Evolutionary conservation across 1,139 yeast genomes (phyloP), one percentile per base, ranked within the genome.

Genomic region (Candida albicans): DNA sequence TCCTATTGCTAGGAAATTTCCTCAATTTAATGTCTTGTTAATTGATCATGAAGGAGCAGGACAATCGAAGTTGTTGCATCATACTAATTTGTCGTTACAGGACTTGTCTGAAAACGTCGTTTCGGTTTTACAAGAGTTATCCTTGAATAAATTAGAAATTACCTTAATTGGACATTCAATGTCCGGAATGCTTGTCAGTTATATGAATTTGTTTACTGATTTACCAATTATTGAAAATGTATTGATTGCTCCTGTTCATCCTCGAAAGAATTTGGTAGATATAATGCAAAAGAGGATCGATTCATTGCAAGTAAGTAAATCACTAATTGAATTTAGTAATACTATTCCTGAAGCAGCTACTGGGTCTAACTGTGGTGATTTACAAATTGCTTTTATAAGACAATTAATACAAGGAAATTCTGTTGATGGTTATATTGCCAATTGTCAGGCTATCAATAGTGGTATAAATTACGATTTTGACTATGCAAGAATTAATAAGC

Each of bases 101-200:
- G 48, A 58, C 8, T 48, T 61, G 46, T 58, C 58, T 15, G 35
- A 42, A 1, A 61, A 57, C 43, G 54, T 57, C 7, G 39, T 51
- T 15, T 50, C 48, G 11, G 48, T 57, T 18, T 46, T 60, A 9
- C 42, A 50, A 26, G 53, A 54, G 36, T 45, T 51, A 33, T 44
- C 40, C 1, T 40, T 58, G 25, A 15, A 18, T 8, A 12, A 30
- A 2, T 35, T 44, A 12, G 39, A 49, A 11, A 37, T 57, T 4
- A 47, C 51, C 8, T 41, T 61, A n/a, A 56, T 61, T 11, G 66
- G 66, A 3, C 65, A 61, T 44, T 61, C 66, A 2, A 61, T 62
- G 64, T 62, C 65, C 2, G 66, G 66, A 1, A 55, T 62, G 61
- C 49, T 59, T 18, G 58, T 60, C 10, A 52, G 53, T 43, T 54